Base-by-base conservation (phyloP, 768 basidiomycete genomes). In the Lactarius tabidus region DNA sequence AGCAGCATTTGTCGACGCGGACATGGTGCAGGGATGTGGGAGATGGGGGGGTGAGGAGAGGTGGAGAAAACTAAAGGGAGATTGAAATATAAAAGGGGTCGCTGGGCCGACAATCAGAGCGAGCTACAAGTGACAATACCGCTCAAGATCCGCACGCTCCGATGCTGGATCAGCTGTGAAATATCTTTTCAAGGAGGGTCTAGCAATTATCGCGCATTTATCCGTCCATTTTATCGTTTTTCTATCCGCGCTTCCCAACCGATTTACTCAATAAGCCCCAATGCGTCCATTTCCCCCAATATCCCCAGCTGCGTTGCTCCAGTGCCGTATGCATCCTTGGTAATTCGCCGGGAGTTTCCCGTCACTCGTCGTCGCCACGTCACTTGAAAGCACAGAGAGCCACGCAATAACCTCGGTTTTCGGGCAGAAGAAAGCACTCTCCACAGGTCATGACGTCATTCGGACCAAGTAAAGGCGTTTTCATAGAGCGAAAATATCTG, bases 21-120 rank as follows among this genome's bases (percentile, higher is more conserved):
- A 63, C 67, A 68, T 68, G 10, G 51, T 65, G 60, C 39, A 51
- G 20, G 48, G 12, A 28, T 41, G 59, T 20, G 28, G 59, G 39
- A 15, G 35, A 33, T 33, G 38, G 12, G 35, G 20, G 29, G 17
- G 59, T 31, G n/a, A 38, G 5, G 39, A 33, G 41, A 43, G 41
- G 35, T 31, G 64, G 33, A 53, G 64, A 33, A 53, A 23, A 35
- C 9, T 17, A 28, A 20, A 29, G 3, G 18, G 9, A 23, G 20
- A 6, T 51, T 51, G 12, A 26, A 26, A 31, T 20, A 39, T 4
- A 28, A 26, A 48, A 41, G 45, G 26, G 59, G 45, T 51, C 20
- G 8, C 20, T 33, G 31, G 29, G 17, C 15, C 29, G 28, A 14
- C 29, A 52, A 23, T 4, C 23, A 26, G 39, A 14, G 48, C 26